Conservation (phyloP, 805 yeast species). For the Wickerhamiella dianesei region DNA sequence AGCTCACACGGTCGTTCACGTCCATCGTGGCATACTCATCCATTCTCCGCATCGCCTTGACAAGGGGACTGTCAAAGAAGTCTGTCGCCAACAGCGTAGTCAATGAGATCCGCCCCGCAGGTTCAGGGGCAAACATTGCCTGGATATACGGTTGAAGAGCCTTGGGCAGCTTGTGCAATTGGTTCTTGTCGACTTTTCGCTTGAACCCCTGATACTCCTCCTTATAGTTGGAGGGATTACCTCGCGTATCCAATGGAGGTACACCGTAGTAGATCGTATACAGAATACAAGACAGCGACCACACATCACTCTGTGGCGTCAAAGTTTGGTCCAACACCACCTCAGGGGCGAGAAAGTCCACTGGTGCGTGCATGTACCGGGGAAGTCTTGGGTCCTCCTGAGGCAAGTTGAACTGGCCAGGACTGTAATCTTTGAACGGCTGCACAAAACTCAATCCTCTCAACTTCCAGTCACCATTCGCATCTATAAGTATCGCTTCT, state of each 20-base stretch:
- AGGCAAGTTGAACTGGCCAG: conserved; percentile 51
- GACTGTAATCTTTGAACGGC: conserved; percentile 36
- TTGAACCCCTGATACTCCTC: conserved; percentile 33
- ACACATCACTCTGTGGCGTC: conserved; percentile 61
- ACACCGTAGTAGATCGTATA: conserved; percentile 49
- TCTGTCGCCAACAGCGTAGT: conserved; percentile 57
- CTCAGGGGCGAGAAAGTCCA: conserved; percentile 78
- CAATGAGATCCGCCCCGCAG: conserved; percentile 45
- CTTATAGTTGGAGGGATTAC: conserved; percentile 36
- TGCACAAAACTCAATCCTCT: conserved; percentile 51
- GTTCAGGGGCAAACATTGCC: conserved; percentile 32
- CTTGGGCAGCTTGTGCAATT: conserved; percentile 39
- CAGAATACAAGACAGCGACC: conserved; percentile 69
- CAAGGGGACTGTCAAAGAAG: conserved; percentile 70
- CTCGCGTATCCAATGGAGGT: conserved; percentile 35
- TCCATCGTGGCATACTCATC: conserved; percentile 74
- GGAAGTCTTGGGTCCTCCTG: conserved; percentile 70
- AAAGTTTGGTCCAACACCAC: conserved; percentile 51
- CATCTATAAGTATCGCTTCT: conserved; percentile 57
- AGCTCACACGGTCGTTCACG: conserved; percentile 49
- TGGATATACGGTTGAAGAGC: conserved; percentile 21
- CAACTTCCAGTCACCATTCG: conserved; percentile 81
- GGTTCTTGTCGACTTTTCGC: conserved; percentile 29
- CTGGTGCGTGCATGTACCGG: conserved; percentile 48
- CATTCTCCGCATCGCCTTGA: conserved; percentile 64